Evolutionary conservation across 2,329 filamentous ascomycete genomes (phyloP).

Genomic region (Xylaria sp.): DNA sequence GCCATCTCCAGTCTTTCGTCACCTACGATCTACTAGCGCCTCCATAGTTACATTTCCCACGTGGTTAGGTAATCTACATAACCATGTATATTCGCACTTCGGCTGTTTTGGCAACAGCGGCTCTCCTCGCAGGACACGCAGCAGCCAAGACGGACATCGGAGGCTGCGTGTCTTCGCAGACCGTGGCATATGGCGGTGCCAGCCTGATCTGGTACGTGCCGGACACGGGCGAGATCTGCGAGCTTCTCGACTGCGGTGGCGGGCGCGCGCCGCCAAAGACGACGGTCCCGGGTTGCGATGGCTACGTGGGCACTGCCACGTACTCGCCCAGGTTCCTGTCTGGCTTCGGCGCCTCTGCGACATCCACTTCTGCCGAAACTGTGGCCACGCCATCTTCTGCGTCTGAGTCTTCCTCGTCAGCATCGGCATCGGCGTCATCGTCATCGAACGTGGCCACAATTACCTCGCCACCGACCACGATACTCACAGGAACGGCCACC

Average conservation of each 20-base stretch:
- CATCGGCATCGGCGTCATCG: conserved; percentile 8
- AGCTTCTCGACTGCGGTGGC: conserved; percentile 72
- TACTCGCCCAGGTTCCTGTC: conserved; percentile 63
- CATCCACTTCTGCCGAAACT: conserved; percentile 19
- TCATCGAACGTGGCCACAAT: conserved; percentile 11
- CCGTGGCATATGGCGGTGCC: conserved; percentile 53
- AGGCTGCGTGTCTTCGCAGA: conserved; percentile 57
- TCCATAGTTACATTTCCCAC: not conserved
- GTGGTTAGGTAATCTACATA: conserved; percentile 9
- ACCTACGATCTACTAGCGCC: not conserved
- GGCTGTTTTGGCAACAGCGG: conserved; percentile 30
- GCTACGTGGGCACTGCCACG: conserved; percentile 65
- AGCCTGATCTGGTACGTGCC: conserved; percentile 69
- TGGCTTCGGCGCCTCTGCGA: conserved; percentile 42
- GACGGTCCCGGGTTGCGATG: conserved; percentile 68
- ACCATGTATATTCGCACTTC: conserved; percentile 25
- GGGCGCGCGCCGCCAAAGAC: conserved; percentile 72
- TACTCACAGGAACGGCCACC: conserved; percentile 2
- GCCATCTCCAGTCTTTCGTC: not conserved
- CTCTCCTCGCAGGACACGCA: conserved; percentile 47
- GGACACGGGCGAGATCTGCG: conserved; percentile 71
- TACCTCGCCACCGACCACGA: conserved; percentile 21
- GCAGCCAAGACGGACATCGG: conserved; percentile 57
- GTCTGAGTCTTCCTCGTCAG: conserved; percentile 14
- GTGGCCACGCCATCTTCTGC: conserved; percentile 19